Conservation (phyloP, 2,329 filamentous ascomycete species). For the Trichoderma guizhouense region DNA sequence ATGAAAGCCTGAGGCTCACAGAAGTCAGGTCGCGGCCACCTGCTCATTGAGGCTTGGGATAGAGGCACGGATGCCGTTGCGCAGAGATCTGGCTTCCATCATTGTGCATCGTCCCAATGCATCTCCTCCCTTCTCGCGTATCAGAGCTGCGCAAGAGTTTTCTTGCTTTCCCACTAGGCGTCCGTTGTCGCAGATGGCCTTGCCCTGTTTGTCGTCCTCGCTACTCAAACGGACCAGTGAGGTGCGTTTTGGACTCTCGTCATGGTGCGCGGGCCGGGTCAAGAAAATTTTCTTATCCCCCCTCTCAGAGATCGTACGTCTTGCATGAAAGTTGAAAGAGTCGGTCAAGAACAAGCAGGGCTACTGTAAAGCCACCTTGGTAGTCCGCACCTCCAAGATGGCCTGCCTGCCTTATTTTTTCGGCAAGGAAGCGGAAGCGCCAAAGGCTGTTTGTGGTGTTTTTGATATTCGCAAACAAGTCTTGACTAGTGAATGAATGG, state of each 20-base stretch:
- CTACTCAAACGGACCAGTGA: conserved; percentile 13
- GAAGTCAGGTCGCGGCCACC: neutral
- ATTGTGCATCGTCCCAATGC: conserved; percentile 17
- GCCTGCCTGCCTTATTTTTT: neutral
- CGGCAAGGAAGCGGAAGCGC: conserved; percentile 10
- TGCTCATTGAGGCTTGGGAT: neutral
- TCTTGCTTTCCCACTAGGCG: conserved; percentile 2
- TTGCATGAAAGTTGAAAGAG: conserved; percentile 16
- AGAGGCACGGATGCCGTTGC: conserved; percentile 12
- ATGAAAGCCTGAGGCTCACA: neutral
- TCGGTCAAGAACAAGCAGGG: conserved; percentile 15
- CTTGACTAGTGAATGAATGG: conserved; percentile 3
- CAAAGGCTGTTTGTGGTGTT: neutral
- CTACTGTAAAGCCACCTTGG: neutral
- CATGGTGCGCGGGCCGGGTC: conserved; percentile 13
- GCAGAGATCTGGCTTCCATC: conserved; percentile 16
- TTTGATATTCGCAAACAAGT: conserved; percentile 10
- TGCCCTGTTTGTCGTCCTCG: conserved; percentile 3
- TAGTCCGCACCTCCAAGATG: conserved; percentile 5
- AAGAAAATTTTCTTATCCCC: conserved; percentile 3
- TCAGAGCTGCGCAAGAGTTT: neutral
- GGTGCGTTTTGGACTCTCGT: neutral
- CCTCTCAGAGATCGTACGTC: conserved; percentile 8
- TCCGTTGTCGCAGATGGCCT: conserved; percentile 9
- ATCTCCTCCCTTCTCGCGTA: conserved; percentile 2